Evolutionary conservation across 1,284 basidiomycete genomes (phyloP), one percentile per base, ranked within the genome.

Genomic region (Melampsora americana): DNA sequence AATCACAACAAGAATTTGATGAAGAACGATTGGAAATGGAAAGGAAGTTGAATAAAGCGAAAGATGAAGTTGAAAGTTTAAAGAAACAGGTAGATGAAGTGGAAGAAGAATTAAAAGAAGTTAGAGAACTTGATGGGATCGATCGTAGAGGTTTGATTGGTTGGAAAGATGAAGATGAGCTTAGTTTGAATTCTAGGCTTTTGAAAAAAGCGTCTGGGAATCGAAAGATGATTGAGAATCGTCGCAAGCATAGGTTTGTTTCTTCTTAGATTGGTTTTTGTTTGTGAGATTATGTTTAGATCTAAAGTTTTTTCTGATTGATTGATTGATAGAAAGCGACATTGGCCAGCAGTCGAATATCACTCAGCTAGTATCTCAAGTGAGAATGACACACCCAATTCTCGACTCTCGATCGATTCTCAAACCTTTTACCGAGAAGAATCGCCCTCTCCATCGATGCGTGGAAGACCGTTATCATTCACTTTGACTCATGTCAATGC

Each of bases 31-130:
- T 82, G 0, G 86, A 87, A 77, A 90, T 90, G 0, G 84, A 86
- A 18, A 83, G 84, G 35, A 87, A 88, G 73, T 84, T 92, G 30
- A 86, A 86, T n/a, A 86, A 86, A 4, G 90, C 90, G 9, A 88
- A 89, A 78, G 85, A 86, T 74, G 90, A 92, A 79, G 88, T 89
- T 0, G 87, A 89, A 65, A 87, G 86, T 66, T 90, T 92, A 77
- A 86, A 86, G 64, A 86, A 86, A 67, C 85, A 88, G 5, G 93
- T 92, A 79, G 90, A 92, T 77, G 88, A 86, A 69, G 84, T 92
- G 44, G 86, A 86, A 46, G 88, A 88, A 64, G 86, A 86, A 18
- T 56, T 79, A 7, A 85, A 87, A 59, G 84, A 85, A 35, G 82
- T 86, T 9, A 82, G 76, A 12, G 80, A 82, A 69, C 77, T 84